phyloP scores from a whole-genome alignment of 1,284 basidiomycete species.

The Fomitopsis schrenkii region DNA sequence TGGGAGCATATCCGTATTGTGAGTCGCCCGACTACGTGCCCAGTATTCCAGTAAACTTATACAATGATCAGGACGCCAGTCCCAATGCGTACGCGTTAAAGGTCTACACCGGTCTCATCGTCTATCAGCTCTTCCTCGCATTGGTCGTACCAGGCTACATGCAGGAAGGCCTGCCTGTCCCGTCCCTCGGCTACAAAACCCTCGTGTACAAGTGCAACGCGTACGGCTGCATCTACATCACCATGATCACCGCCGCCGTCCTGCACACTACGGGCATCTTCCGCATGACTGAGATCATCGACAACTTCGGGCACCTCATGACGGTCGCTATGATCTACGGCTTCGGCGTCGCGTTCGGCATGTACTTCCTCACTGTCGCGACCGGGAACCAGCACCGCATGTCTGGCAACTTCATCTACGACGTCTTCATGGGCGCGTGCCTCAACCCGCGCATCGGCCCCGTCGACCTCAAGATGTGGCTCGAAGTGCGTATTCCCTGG shows the following conservation, averaged over 20 bases:
- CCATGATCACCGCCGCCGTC: conserved; percentile 71
- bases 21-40: conserved; percentile 23
- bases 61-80: conserved; percentile 70
- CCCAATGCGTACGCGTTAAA: conserved; percentile 87
- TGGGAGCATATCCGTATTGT: conserved; percentile 80
- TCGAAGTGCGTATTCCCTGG: conserved; percentile 98
- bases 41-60: neutral
- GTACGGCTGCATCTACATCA: conserved; percentile 82
- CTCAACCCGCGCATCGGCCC: conserved; percentile 94
- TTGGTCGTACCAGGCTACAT: conserved; percentile 88
- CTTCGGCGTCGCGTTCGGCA: conserved; percentile 76
- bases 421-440: conserved; percentile 94
- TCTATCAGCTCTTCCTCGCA: conserved; percentile 89
- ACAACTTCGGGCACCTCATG: conserved; percentile 97
- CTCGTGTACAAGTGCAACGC: conserved; percentile 98
- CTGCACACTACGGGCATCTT: conserved; percentile 85
- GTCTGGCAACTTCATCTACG: conserved; percentile 92
- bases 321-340: conserved; percentile 93
- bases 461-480: conserved; percentile 99
- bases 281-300: conserved; percentile 92
- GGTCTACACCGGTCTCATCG: conserved; percentile 87
- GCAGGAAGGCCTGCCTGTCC: conserved; percentile 93
- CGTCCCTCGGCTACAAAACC: conserved; percentile 88
- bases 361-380: conserved; percentile 74
- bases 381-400: conserved; percentile 87